Evolutionary conservation across 805 yeast genomes (phyloP).

Genomic region (Kazachstania kunashirensis): DNA sequence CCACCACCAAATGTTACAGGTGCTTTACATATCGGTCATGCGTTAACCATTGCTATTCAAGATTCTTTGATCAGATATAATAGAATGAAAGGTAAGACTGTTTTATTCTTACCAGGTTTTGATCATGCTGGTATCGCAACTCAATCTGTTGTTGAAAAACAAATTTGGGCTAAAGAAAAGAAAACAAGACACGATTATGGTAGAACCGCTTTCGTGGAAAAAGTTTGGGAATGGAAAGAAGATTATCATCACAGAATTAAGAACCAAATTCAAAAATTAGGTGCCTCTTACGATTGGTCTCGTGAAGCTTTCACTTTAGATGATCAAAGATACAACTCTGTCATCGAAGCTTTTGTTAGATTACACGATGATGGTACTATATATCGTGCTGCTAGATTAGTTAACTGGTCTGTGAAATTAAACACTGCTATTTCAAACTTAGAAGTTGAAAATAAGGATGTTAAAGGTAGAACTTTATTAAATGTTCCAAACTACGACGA

Average conservation of each 20-base stretch:
- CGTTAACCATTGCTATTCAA: constrained; percentile 89
- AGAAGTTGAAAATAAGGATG: constrained; percentile 89
- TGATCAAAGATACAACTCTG: constrained; percentile 69
- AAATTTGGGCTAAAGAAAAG: constrained; percentile 77
- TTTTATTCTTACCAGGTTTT: constrained; percentile 87
- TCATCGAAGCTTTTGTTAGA: constrained; percentile 81
- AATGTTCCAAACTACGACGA: constrained; percentile 85
- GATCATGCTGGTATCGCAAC: constrained; percentile 99
- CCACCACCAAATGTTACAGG: constrained; percentile 99
- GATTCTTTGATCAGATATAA: constrained; percentile 87
- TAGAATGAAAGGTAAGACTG: constrained; percentile 96
- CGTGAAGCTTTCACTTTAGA: constrained; percentile 91
- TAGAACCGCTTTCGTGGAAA: constrained; percentile 76
- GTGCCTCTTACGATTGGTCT: constrained; percentile 95
- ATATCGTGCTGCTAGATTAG: constrained; percentile 85
- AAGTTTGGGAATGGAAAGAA: constrained; percentile 98
- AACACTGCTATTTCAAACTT: constrained; percentile 93
- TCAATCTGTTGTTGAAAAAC: constrained; percentile 95
- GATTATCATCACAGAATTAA: constrained; percentile 82
- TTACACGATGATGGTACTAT: constrained; percentile 91
- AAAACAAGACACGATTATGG: constrained; percentile 92
- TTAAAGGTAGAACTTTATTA: constrained; percentile 70
- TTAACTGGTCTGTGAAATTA: constrained; percentile 92
- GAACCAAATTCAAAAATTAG: constrained; percentile 72
- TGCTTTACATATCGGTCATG: constrained; percentile 97